A percentile compares a stretch with the other conserved stretches of the same genome.
Conservation (phyloP, 176 grass and related monocot species). For the Triticum turgidum region DNA sequence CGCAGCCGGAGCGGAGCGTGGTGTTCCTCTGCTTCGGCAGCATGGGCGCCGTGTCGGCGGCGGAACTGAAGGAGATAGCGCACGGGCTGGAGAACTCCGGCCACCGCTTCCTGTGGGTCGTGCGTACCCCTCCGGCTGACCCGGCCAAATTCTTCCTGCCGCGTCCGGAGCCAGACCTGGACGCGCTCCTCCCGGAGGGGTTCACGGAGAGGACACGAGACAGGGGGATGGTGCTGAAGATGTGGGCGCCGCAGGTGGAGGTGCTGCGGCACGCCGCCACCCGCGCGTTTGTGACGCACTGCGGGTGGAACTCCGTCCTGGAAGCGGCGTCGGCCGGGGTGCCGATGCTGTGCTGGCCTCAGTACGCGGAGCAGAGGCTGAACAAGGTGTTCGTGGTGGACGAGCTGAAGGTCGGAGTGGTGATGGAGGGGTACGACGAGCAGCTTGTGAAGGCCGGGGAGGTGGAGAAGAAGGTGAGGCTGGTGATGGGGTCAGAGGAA, state of each 20-base stretch:
- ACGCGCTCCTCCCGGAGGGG: conserved; percentile 28
- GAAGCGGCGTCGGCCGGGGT: conserved; percentile 41
- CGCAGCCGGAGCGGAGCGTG: conserved; percentile 46
- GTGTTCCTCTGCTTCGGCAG: conserved; percentile 58
- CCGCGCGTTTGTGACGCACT: conserved; percentile 57
- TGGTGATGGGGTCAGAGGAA: conserved; percentile 34
- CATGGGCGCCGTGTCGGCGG: conserved; percentile 27
- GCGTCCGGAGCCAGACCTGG: conserved; percentile 20
- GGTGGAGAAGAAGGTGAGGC: conserved; percentile 34
- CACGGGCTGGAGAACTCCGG: conserved; percentile 43
- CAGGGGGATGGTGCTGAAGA: conserved; percentile 27
- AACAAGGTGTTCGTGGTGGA: conserved; percentile 62
- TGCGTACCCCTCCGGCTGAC: conserved; percentile 5
- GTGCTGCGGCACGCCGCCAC: conserved; percentile 42
- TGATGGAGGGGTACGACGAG: conserved; percentile 45
- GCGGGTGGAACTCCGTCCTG: conserved; percentile 65
- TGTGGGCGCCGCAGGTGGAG: conserved; percentile 45
- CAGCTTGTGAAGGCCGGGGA: conserved; percentile 33
- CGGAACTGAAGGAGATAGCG: conserved; percentile 39
- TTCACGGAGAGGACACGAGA: conserved; percentile 24
- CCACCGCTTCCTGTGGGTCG: conserved; percentile 57
- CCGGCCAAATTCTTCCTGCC: not conserved
- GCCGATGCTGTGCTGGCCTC: conserved; percentile 68
- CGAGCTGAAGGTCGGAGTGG: conserved; percentile 27
- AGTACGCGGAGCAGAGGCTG: conserved; percentile 68